Percentiles rank a stretch among this genome's conserved stretches.
These are phyloP conservation scores for Fusarium sp. DNA, from an alignment of 2,329 filamentous ascomycete genomes.

Conservation along the genomic window DNA sequence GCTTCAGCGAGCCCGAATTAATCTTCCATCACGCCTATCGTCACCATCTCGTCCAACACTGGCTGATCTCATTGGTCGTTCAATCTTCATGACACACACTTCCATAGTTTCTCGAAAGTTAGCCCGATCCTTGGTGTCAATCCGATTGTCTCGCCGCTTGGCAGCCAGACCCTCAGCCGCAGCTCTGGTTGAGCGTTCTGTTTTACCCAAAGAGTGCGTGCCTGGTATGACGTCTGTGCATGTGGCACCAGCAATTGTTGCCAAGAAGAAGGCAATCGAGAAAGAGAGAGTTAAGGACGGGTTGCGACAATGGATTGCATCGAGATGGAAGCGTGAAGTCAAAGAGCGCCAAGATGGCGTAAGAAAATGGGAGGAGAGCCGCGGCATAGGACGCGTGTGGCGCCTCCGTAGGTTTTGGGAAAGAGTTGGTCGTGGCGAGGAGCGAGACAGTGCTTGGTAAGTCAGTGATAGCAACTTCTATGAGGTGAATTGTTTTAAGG, in stretches of 20 bases:
- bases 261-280: conserved; percentile 69
- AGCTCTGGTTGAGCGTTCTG: conserved; percentile 68
- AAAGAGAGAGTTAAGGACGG: conserved; percentile 74
- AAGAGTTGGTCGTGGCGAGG: conserved; percentile 58
- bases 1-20: conserved; percentile 63
- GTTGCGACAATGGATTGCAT: conserved; percentile 70
- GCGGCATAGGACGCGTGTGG: conserved; percentile 67
- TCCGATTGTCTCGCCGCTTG: conserved; percentile 70
- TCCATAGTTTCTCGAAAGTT: conserved; percentile 71
- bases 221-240: conserved; percentile 52
- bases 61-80: conserved; percentile 68
- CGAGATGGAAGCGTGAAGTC: conserved; percentile 65
- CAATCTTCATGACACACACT: conserved; percentile 74
- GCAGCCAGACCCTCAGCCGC: conserved; percentile 67
- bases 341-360: conserved; percentile 59
- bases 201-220: conserved; percentile 72
- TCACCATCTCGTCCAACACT: conserved; percentile 67
- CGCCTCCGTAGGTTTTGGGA: conserved; percentile 74
- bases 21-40: conserved; percentile 65
- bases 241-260: conserved; percentile 70
- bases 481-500: background rate
- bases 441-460: conserved; percentile 27
- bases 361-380: conserved; percentile 58
- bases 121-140: conserved; percentile 70
- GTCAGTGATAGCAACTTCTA: conserved; percentile 10